phyloP scores from a whole-genome alignment of 2,329 filamentous ascomycete species.

The Capronia americana region DNA sequence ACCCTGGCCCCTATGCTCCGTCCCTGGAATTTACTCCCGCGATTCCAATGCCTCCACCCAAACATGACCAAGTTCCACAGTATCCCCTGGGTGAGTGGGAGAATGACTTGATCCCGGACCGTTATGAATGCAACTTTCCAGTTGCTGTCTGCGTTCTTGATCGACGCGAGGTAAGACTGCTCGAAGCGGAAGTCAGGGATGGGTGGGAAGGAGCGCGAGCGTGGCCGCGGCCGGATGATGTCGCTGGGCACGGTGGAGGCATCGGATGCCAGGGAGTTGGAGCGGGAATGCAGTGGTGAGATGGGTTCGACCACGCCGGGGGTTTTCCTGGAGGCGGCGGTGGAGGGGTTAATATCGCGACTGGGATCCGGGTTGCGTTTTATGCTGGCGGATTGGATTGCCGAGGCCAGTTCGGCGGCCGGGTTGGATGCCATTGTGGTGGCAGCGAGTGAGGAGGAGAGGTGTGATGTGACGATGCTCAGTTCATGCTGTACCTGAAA shows the following conservation, averaged over 20 bases:
- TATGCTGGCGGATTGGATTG: conserved; percentile 81
- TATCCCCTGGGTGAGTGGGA: conserved; percentile 86
- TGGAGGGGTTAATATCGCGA: conserved; percentile 82
- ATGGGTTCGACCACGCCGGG: conserved; percentile 56
- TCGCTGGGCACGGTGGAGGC: conserved; percentile 55
- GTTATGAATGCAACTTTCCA: conserved; percentile 85
- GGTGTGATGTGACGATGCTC: neutral
- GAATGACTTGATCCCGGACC: conserved; percentile 79
- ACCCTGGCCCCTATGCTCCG: conserved; percentile 74
- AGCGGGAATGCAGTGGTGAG: conserved; percentile 42
- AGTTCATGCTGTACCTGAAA: too few relatives aligned
- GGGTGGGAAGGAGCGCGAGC: conserved; percentile 67
- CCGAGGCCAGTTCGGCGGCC: conserved; percentile 74
- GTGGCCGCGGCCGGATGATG: conserved; percentile 49
- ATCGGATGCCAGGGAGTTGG: conserved; percentile 52
- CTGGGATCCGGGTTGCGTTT: conserved; percentile 71
- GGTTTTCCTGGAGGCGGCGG: conserved; percentile 70
- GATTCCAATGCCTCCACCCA: conserved; percentile 92
- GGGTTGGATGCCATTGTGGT: conserved; percentile 62
- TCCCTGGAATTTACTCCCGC: conserved; percentile 76
- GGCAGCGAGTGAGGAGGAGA: neutral
- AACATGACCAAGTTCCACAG: conserved; percentile 84
- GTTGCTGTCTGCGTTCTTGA: conserved; percentile 79
- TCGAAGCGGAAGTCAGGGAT: conserved; percentile 89
- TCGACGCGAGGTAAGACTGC: conserved; percentile 94